phyloP scores from a whole-genome alignment of 2,329 filamentous ascomycete genomes.

The Scopulariopsis brevicaulis region DNA sequence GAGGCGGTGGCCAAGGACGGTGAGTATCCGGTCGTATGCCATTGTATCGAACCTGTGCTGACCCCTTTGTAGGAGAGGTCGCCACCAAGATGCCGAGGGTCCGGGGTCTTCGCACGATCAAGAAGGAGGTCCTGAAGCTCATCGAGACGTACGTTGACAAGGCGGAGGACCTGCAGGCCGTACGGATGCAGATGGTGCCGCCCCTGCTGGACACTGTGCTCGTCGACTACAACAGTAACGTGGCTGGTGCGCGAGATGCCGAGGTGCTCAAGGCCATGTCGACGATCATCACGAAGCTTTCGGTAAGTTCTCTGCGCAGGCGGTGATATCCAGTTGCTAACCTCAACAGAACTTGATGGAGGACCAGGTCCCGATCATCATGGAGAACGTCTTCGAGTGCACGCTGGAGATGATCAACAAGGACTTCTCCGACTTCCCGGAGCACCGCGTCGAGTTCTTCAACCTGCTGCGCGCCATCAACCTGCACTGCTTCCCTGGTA shows the following conservation, averaged over 20 bases:
- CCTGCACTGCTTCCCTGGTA: conserved; percentile 84
- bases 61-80: conserved; percentile 54
- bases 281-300: conserved; percentile 90
- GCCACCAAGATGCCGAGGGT: conserved; percentile 97
- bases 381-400: conserved; percentile 98
- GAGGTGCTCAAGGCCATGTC: conserved; percentile 98
- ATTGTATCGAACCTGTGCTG: not conserved
- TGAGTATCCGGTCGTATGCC: not conserved
- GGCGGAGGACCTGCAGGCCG: conserved; percentile 88
- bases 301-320: conserved; percentile 48
- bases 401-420: conserved; percentile 99
- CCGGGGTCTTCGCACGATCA: conserved; percentile 89
- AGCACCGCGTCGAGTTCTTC: conserved; percentile 99
- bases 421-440: conserved; percentile 97
- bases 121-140: conserved; percentile 97
- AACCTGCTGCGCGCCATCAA: conserved; percentile 94
- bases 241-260: conserved; percentile 87
- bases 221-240: conserved; percentile 94
- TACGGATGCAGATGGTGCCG: conserved; percentile 91
- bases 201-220: conserved; percentile 87
- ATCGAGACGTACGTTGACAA: conserved; percentile 98
- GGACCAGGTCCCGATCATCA: conserved; percentile 92
- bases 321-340: not conserved
- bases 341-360: conserved; percentile 73
- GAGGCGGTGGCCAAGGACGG: conserved; percentile 58